A percentile compares a stretch with the other conserved stretches of the same genome.
Evolutionary conservation across 2,329 filamentous ascomycete species (phyloP).

Genomic region (Clathrospora elynae): DNA sequence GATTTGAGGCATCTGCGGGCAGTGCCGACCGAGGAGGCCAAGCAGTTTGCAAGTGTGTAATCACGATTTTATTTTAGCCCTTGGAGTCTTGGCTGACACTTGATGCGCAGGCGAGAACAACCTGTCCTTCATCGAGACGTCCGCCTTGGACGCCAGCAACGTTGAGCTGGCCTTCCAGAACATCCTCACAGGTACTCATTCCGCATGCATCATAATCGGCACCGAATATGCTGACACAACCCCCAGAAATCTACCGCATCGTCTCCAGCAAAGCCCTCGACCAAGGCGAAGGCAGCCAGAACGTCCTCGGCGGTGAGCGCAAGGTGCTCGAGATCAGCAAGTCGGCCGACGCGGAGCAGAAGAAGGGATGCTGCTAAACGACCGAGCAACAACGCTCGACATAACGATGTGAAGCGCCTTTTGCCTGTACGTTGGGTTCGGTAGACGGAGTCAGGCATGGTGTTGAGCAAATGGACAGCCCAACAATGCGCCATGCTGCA

Average conservation of each 20-base stretch:
- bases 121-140: slow-evolving; percentile 98
- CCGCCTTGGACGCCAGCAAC: slow-evolving; percentile 97
- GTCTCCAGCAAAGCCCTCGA: slow-evolving; percentile 97
- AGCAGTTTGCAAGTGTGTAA: slow-evolving; percentile 87
- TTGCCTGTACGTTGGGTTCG: slow-evolving; percentile 14
- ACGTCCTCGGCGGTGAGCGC: slow-evolving; percentile 74
- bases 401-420: slow-evolving; percentile 24
- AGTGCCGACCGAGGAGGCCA: slow-evolving; percentile 96
- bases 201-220: too few species aligned
- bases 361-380: slow-evolving; percentile 79
- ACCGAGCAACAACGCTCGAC: slow-evolving; percentile 13
- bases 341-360: slow-evolving; percentile 76
- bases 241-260: slow-evolving; percentile 95
- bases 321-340: slow-evolving; percentile 85
- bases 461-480: slow-evolving; percentile 11
- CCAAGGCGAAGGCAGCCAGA: slow-evolving; percentile 79
- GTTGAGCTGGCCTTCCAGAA: slow-evolving; percentile 99
- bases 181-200: slow-evolving; percentile 85
- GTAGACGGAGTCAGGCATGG: slow-evolving; percentile 1
- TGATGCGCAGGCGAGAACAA: slow-evolving; percentile 83
- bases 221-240: slow-evolving; percentile 15
- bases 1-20: slow-evolving; percentile 98
- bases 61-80: too few species aligned
- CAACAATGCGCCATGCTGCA: slow-evolving; percentile 23
- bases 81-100: slow-evolving; percentile 14